phyloP scores from a whole-genome alignment of 192 early-diverging fungal genomes.

The Mortierella alpina region DNA sequence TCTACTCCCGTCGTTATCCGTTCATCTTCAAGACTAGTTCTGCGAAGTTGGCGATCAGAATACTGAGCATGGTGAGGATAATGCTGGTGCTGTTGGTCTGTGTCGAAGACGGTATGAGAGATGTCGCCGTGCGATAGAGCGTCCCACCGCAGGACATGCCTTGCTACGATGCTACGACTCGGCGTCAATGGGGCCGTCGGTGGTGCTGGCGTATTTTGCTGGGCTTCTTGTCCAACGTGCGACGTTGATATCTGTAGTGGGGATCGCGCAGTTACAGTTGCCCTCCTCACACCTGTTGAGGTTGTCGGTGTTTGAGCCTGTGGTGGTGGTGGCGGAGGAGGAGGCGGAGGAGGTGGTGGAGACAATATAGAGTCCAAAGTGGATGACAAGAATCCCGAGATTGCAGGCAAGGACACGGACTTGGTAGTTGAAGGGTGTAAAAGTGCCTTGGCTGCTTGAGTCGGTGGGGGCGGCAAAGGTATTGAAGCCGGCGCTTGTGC shows the following conservation, averaged over 20 bases:
- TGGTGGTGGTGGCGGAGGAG: constrained; percentile 27
- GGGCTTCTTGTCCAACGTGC: neutral
- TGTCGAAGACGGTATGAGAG: constrained; percentile 46
- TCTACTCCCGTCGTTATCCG: too few species aligned
- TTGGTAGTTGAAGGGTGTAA: too few species aligned
- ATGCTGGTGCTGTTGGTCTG: constrained; percentile 9
- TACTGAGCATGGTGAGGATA: constrained; percentile 4
- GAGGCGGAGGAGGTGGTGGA: constrained; percentile 13
- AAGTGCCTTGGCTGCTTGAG: neutral
- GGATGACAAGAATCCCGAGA: neutral
- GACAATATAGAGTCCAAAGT: neutral
- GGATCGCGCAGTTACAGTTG: neutral
- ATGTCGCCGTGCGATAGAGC: constrained; percentile 40
- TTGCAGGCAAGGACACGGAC: neutral
- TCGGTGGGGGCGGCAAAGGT: neutral
- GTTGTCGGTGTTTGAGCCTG: neutral
- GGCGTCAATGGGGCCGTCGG: constrained; percentile 19
- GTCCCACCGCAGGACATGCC: constrained; percentile 45
- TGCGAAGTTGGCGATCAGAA: neutral
- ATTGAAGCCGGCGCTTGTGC: neutral
- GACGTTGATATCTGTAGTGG: constrained; percentile 22
- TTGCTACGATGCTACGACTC: constrained; percentile 28
- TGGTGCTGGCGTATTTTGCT: neutral
- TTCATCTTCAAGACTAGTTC: neutral
- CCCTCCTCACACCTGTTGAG: too few species aligned